Percentiles rank a stretch among this genome's conserved stretches.
Evolutionary conservation across 208 protist genomes (phyloP).

Genomic region (Crithidia expoeki): DNA sequence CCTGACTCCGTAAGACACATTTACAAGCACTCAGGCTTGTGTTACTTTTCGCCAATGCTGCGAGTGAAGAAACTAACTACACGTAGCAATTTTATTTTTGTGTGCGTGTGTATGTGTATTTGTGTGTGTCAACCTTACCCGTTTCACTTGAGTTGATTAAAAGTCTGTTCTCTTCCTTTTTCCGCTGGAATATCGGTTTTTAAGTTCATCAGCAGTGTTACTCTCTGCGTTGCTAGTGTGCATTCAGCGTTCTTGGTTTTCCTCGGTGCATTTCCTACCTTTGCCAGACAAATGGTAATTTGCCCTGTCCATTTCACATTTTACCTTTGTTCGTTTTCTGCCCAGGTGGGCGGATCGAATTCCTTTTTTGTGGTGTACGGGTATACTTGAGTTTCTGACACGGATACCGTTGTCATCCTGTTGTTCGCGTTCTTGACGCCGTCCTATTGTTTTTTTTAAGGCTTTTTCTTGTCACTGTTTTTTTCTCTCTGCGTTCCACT

Average conservation of each 20-base stretch:
- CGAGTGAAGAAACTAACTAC: too few species aligned
- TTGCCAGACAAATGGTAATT: neutral
- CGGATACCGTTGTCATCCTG: too few species aligned
- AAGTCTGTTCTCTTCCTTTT: neutral
- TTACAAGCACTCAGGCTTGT: too few species aligned
- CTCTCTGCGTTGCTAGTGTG: neutral
- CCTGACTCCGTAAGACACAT: too few species aligned
- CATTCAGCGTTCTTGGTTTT: neutral
- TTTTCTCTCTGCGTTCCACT: neutral
- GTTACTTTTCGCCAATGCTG: too few species aligned
- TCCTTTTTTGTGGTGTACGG: neutral
- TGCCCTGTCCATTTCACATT: neutral
- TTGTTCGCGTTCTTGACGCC: neutral
- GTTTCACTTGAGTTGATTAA: neutral
- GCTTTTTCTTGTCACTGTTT: neutral
- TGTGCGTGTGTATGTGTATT: too few species aligned
- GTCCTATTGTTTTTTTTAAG: neutral
- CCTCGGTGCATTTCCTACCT: neutral
- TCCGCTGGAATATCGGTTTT: too few species aligned
- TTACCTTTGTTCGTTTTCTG: neutral
- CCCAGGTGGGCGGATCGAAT: too few species aligned
- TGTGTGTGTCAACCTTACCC: neutral
- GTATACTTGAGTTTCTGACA: too few species aligned
- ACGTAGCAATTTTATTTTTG: too few species aligned
- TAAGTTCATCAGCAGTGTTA: neutral